Evolutionary conservation across 2,329 filamentous ascomycete genomes (phyloP), one percentile per base, ranked within the genome.

Genomic region (Stagonosporopsis chrysanthemi): DNA sequence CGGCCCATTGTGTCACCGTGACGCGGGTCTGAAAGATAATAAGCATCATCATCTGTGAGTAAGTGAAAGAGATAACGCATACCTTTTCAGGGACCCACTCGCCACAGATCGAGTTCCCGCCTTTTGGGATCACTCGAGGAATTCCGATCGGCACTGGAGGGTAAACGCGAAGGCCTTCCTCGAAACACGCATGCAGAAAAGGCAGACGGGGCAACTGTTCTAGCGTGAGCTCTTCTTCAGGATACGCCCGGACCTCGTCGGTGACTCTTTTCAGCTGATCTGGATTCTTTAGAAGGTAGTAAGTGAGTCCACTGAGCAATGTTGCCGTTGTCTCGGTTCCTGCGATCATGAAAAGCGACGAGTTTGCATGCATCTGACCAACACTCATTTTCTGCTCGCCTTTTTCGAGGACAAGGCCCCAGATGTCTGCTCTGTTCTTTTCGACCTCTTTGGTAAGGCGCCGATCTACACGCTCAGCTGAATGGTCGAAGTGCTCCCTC

Each of bases 261-360:
- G 19, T 7, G 2, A 29, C 12, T 23, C 68, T 68, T 14, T 62
- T 45, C 64, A 75, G 62, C 7, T 52, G 61, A 1, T 58, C 59
- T 0, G 70, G 61, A 19, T 77, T 70, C 24, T 58, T 67, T 6
- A 78, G 58, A 0, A 80, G 65, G 14, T 70, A 51, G 51, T 67
- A 81, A 0, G 74, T 77, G 8, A 75, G 45, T 4, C 77, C 79
- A 7, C 70, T 73, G 1, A 81, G 64, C 7, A 77, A 47, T 0
- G 75, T 79, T 0, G 80, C 79, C 0, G 78, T 78, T 0, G 80
- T 81, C 52, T 82, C 80, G 19, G 75, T 77, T 1, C 79, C 80
- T 2, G 79, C 80, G 6, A 78, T 49, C 62, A 81, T 79, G 33
- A 81, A 70, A 0, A 78, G 26, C 2, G 62, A 58, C 0, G 73